Conservation (phyloP, 345 rosid species). For the Citrus trifoliata region DNA sequence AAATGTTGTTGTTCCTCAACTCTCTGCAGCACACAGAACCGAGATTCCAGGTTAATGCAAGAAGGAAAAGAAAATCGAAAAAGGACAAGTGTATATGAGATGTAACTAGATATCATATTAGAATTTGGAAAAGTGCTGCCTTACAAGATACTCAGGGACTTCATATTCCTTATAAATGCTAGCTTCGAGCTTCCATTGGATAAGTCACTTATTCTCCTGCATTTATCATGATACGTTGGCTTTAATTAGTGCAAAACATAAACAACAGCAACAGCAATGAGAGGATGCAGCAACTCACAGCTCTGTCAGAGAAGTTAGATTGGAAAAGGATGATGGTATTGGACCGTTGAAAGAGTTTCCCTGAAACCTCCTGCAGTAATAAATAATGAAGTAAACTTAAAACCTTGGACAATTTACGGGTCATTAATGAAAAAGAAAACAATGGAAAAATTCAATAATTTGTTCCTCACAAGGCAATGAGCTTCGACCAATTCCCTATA, state of each 20-base stretch:
- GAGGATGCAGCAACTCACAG: slow-evolving; percentile 38
- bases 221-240: slow-evolving; percentile 12
- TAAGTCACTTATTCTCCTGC: slow-evolving; percentile 67
- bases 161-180: slow-evolving; percentile 50
- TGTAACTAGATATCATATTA: background rate
- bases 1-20: slow-evolving; percentile 49
- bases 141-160: slow-evolving; percentile 44
- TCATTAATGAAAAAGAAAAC: background rate
- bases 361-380: slow-evolving; percentile 52
- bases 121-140: slow-evolving; percentile 13
- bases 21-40: slow-evolving; percentile 31
- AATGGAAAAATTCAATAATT: background rate
- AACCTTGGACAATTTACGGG: background rate
- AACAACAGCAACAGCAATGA: background rate
- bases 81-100: background rate
- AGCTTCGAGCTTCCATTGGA: slow-evolving; percentile 51
- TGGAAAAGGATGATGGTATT: slow-evolving; percentile 57
- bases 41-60: background rate
- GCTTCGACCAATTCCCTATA: slow-evolving; percentile 61
- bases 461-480: slow-evolving; percentile 41
- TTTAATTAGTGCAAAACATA: background rate
- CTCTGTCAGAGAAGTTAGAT: slow-evolving; percentile 43
- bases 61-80: background rate
- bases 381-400: background rate
- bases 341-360: slow-evolving; percentile 70